Evolutionary conservation across 2,329 filamentous ascomycete species (phyloP).

Genomic region (Diaporthe citri): DNA sequence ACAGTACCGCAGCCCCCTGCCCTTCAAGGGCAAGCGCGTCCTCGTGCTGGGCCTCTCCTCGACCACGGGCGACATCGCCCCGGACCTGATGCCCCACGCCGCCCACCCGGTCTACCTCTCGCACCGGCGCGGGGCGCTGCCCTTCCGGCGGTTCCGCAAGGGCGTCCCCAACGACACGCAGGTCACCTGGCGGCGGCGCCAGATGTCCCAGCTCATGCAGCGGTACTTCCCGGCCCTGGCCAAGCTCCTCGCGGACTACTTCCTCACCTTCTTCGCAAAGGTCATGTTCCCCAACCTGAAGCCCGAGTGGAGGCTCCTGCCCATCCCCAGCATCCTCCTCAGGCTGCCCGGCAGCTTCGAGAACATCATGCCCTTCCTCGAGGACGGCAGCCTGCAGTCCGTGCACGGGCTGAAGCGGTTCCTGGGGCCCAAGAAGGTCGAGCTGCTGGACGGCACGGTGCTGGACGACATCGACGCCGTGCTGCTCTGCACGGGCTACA

Average conservation of each 20-base stretch:
- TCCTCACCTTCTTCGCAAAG: slow-evolving; percentile 13
- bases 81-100: slow-evolving; percentile 37
- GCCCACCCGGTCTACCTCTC: slow-evolving; percentile 39
- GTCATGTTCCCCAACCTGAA: slow-evolving; percentile 43
- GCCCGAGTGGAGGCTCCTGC: slow-evolving; percentile 47
- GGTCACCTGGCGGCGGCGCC: slow-evolving; percentile 47
- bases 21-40: slow-evolving; percentile 39
- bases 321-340: slow-evolving; percentile 38
- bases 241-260: slow-evolving; percentile 31
- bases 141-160: slow-evolving; percentile 38
- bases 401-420: slow-evolving; percentile 36
- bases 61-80: slow-evolving; percentile 40
- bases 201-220: slow-evolving; percentile 32
- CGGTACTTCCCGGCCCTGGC: slow-evolving; percentile 42
- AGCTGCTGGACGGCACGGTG: slow-evolving; percentile 36
- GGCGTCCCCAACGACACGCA: slow-evolving; percentile 36
- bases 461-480: slow-evolving; percentile 37
- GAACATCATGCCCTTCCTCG: slow-evolving; percentile 50
- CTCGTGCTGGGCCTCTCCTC: slow-evolving; percentile 41
- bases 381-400: slow-evolving; percentile 35
- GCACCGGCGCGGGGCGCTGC: slow-evolving; percentile 39
- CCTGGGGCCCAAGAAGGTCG: slow-evolving; percentile 36
- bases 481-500: slow-evolving; percentile 39
- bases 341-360: slow-evolving; percentile 42
- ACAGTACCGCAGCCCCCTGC: slow-evolving; percentile 39